phyloP scores from a whole-genome alignment of 2,329 filamentous ascomycete genomes.

The Colletotrichum cereale region DNA sequence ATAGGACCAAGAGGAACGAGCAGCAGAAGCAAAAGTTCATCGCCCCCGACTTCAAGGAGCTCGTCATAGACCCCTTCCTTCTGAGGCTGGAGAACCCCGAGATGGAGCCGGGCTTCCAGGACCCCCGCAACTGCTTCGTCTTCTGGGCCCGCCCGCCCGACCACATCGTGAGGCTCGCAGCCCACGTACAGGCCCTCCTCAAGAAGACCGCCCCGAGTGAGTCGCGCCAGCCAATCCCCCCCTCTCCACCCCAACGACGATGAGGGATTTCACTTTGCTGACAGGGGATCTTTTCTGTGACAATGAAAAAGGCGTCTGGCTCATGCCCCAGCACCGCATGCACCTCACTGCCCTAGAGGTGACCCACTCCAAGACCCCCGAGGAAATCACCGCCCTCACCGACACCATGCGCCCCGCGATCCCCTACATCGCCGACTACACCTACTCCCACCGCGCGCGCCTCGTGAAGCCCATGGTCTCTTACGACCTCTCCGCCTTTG shows the following conservation, averaged over 20 bases:
- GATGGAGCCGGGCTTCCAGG: slow-evolving; percentile 76
- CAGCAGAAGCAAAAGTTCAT: slow-evolving; percentile 83
- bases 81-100: slow-evolving; percentile 74
- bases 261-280: neutral
- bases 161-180: slow-evolving; percentile 76
- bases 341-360: slow-evolving; percentile 91
- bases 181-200: slow-evolving; percentile 76
- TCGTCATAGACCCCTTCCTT: slow-evolving; percentile 82
- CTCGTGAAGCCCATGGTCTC: slow-evolving; percentile 87
- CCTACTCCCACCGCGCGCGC: slow-evolving; percentile 75
- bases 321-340: slow-evolving; percentile 82
- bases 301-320: slow-evolving; percentile 76
- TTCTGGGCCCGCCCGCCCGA: slow-evolving; percentile 89
- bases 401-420: slow-evolving; percentile 67
- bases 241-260: neutral
- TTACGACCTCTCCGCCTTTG: slow-evolving; percentile 87
- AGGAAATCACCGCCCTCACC: slow-evolving; percentile 76
- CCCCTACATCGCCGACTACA: slow-evolving; percentile 73
- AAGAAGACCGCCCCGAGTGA: slow-evolving; percentile 76
- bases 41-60: slow-evolving; percentile 73
- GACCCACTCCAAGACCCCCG: slow-evolving; percentile 79
- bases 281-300: neutral
- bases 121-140: slow-evolving; percentile 84
- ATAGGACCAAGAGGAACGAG: slow-evolving; percentile 80
- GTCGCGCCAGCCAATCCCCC: slow-evolving; percentile 47